Evolutionary conservation across 805 yeast genomes (phyloP).

Genomic region (Pichia exigua): DNA sequence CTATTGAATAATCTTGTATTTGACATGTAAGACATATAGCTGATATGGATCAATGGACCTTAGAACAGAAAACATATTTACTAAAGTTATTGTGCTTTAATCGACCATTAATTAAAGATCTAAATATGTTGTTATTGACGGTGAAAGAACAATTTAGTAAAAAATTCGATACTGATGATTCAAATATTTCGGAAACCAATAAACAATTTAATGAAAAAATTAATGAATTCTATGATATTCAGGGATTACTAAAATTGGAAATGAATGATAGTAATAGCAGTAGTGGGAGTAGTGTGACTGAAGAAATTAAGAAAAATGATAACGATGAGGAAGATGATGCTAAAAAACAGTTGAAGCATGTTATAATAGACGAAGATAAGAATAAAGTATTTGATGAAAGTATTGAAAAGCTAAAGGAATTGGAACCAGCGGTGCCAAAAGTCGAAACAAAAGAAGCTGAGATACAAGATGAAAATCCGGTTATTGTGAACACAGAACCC

Average conservation of each 20-base stretch:
- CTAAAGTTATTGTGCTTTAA: constrained; percentile 22
- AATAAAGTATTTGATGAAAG: constrained; percentile 3
- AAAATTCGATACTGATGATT: constrained; percentile 13
- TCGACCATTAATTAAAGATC: constrained; percentile 23
- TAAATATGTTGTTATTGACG: constrained; percentile 10
- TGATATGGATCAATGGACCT: constrained; percentile 13
- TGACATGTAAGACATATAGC: no score
- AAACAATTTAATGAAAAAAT: constrained; percentile 14
- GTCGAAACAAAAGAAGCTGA: background rate
- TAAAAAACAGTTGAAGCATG: constrained; percentile 3
- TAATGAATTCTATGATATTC: constrained; percentile 22
- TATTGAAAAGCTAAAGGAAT: background rate
- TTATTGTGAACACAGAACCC: background rate
- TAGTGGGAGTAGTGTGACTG: background rate
- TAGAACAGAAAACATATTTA: constrained; percentile 18
- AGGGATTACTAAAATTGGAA: constrained; percentile 22
- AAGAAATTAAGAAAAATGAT: background rate
- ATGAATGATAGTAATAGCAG: constrained; percentile 4
- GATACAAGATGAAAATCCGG: background rate
- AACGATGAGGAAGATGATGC: background rate
- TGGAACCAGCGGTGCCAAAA: background rate
- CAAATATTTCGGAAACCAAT: constrained; percentile 13
- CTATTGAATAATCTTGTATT: no score
- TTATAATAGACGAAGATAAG: constrained; percentile 7
- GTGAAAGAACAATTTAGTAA: constrained; percentile 16